Evolutionary conservation across 116 monocot genomes (phyloP), one percentile per base, ranked within the genome.

Genomic region (Iris pallida): DNA sequence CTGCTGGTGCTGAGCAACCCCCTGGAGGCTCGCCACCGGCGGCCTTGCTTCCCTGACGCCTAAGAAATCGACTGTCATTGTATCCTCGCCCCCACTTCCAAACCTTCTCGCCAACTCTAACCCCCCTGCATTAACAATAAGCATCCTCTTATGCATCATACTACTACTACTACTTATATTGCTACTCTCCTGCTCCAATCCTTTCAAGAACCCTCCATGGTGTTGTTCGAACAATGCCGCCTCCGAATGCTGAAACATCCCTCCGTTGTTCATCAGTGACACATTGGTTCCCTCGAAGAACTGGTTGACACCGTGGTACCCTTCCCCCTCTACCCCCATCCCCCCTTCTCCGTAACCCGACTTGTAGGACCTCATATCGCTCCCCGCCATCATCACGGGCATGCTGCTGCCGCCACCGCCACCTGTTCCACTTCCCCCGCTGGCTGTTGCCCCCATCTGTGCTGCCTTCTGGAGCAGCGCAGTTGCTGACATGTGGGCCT

Each of bases 401-500:
- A 30, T 66, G 66, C 53, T 65, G 48, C 7, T 47, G 4, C 19
- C 16, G 45, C 7, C n/a, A 4, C 5, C 14, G 47, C 48, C 18
- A 0, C 61, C 61, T 1, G 10, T 15, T 0, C 30, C 30, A 30
- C 3, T 30, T 20, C 7, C 42, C 52, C 51, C 53, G 45, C 63
- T 63, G 59, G 72, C 51, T 14, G 81, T 82, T 13, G 86, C 71
- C 15, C 90, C 90, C 74, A 94, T 94, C 48, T 90, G 83, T 5
- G 87, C 85, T 1, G 94, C 94, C 77, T 90, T 94, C 74, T 90
- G 94, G 40, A 94, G 83, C 74, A 93, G 78, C 6, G 90, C 90
- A 3, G 94, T 90, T 42, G 94, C 94, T 7, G 96, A 96, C 89
- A 96, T 88, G 55, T 73, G 55, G 4, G 73, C 64, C 14, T 18